Evolutionary conservation across 2,329 filamentous ascomycete species (phyloP).

Genomic region (Scedosporium boydii): DNA sequence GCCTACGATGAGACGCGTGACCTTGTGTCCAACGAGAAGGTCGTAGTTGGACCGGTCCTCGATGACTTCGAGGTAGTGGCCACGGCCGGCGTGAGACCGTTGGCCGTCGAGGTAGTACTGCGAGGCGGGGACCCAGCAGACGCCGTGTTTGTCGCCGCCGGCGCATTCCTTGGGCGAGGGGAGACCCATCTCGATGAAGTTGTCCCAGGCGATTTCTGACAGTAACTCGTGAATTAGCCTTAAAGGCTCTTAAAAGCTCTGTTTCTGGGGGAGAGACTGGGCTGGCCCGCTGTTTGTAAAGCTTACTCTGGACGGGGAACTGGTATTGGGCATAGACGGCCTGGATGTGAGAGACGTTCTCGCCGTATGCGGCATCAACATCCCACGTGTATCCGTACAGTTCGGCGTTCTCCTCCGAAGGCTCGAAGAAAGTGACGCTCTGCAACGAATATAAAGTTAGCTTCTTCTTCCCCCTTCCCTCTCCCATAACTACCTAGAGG

Average conservation of each 20-base stretch:
- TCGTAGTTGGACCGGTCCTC: constrained; percentile 15
- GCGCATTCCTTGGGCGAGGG: constrained; percentile 13
- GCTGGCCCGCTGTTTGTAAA: not conserved
- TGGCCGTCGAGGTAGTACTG: constrained; percentile 17
- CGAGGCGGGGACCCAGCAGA: constrained; percentile 21
- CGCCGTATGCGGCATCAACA: constrained; percentile 17
- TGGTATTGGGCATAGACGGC: constrained; percentile 21
- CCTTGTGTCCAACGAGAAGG: constrained; percentile 19
- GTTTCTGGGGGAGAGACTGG: not conserved
- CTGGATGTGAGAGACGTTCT: constrained; percentile 17
- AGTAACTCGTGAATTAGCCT: not conserved
- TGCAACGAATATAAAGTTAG: not conserved
- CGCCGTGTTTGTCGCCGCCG: constrained; percentile 19
- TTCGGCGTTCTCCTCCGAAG: constrained; percentile 15
- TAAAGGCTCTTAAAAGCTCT: too few species aligned
- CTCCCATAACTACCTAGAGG: not conserved
- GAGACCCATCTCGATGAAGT: constrained; percentile 17
- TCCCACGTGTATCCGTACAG: constrained; percentile 23
- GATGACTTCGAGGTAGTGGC: constrained; percentile 19
- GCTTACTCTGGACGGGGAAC: constrained; percentile 18
- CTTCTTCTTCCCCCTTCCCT: not conserved
- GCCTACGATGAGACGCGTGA: constrained; percentile 14
- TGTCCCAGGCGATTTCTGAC: constrained; percentile 11
- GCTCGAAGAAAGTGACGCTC: constrained; percentile 12
- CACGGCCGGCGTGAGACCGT: constrained; percentile 20